Base-by-base conservation (phyloP, 495 filamentous ascomycete species). In the Podospora bellae-mahoneyi region DNA sequence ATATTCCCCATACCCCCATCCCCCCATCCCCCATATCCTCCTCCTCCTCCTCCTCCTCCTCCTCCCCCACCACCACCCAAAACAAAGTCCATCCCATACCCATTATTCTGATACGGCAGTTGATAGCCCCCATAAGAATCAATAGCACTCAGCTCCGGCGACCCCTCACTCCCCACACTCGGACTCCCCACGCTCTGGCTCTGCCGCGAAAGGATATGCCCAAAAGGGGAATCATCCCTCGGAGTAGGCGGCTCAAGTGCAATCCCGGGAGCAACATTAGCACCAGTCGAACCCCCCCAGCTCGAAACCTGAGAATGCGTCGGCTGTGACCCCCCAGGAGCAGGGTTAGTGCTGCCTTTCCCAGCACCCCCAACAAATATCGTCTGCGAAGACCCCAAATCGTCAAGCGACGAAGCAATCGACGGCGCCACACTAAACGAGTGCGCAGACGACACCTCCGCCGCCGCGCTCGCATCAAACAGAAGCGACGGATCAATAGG, bases 401-500 rank as follows among this genome's bases (percentile, higher is more conserved):
- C 74, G 60, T 75, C 75, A 20, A 73, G 65, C 3, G 73, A 74
- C 4, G 76, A 73, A 6, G 70, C 66, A n/a, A 67, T 68, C 5
- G 73, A 75, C 4, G 64, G 73, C 4, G 71, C 58, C 56, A 55
- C 64, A 65, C 71, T 72, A 58, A 72, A 72, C 2, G 73, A 75
- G 30, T 74, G 69, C 0, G 62, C 67, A 9, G 72, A 68, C 26
- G 67, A 68, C 32, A 48, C 68, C n/a, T 71, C 73, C 48, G 70
- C 23, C 5, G 74, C 44, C 6, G 39, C 18, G 39, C 6, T 48
- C 6, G 39, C 13, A 26, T 75, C 76, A 13, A 71, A 66, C 48
- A 76, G 62, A 1, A 76, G 66, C 15, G 71, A 68, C 26, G 74
- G 74, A 58, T 76, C 76, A 39, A 76, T 72, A 30, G 74, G 71